Percentiles rank a stretch among this genome's conserved stretches.
Conservation (phyloP, 768 basidiomycete genomes). For the Naganishia kalamii region DNA sequence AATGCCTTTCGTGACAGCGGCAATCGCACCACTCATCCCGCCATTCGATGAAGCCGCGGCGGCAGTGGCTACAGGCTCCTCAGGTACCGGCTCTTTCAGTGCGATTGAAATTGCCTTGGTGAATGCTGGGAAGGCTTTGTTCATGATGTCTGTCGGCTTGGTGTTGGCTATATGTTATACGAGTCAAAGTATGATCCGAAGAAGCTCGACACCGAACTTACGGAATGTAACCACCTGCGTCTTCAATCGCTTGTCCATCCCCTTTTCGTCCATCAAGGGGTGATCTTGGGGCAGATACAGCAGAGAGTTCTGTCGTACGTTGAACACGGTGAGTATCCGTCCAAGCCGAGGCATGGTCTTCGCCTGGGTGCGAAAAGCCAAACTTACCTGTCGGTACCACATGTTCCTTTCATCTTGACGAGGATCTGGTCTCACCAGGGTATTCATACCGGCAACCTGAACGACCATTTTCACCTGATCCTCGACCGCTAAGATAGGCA, state of each 20-base stretch:
- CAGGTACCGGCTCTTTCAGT: neutral
- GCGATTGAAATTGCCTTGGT: neutral
- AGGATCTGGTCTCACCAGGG: slow-evolving; percentile 39
- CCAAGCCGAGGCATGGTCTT: neutral
- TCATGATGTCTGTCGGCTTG: slow-evolving; percentile 14
- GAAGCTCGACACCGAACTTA: slow-evolving; percentile 39
- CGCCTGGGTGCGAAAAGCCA: neutral
- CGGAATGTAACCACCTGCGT: slow-evolving; percentile 58
- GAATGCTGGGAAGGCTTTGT: neutral
- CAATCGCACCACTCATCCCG: slow-evolving; percentile 72
- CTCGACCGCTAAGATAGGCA: slow-evolving; percentile 50
- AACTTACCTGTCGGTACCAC: slow-evolving; percentile 68
- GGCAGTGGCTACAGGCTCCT: neutral
- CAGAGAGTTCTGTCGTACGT: slow-evolving; percentile 60
- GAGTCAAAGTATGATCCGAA: neutral
- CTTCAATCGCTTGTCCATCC: slow-evolving; percentile 59
- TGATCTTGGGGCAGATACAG: slow-evolving; percentile 65
- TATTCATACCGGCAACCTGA: slow-evolving; percentile 65
- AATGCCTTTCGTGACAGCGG: neutral
- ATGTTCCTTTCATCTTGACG: slow-evolving; percentile 55
- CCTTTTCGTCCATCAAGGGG: slow-evolving; percentile 46
- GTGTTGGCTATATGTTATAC: neutral
- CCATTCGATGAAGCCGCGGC: slow-evolving; percentile 62
- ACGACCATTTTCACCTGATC: slow-evolving; percentile 64
- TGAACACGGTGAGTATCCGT: slow-evolving; percentile 19